phyloP scores from a whole-genome alignment of 164 flowering plant genomes.

The Aristolochia contorta region DNA sequence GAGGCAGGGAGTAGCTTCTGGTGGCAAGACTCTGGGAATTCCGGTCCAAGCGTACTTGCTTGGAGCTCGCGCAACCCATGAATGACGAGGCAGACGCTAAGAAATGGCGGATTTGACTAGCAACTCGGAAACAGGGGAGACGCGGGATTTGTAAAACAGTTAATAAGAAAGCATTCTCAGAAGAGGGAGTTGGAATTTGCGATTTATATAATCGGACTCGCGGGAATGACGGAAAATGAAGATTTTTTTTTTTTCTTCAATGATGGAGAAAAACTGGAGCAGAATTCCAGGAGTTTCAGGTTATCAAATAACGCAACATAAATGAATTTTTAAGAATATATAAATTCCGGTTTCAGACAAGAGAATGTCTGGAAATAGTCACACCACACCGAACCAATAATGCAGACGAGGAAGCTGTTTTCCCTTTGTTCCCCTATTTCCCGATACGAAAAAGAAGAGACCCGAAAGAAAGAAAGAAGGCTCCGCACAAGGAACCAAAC shows the following conservation, averaged over 20 bases:
- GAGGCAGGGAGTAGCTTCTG: constrained; percentile 46
- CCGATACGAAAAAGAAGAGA: too few relatives aligned
- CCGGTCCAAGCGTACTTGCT: constrained; percentile 38
- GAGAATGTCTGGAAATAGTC: too few relatives aligned
- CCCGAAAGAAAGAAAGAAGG: too few relatives aligned
- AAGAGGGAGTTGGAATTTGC: not conserved
- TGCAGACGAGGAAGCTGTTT: too few relatives aligned
- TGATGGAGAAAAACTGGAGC: not conserved
- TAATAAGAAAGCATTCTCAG: not conserved
- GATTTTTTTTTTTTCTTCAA: not conserved
- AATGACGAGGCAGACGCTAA: not conserved
- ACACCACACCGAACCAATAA: too few relatives aligned
- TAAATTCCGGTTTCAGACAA: too few relatives aligned
- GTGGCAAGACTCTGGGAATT: constrained; percentile 22
- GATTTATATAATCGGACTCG: not conserved
- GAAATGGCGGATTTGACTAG: not conserved
- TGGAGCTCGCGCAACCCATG: constrained; percentile 74
- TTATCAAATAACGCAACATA: not conserved
- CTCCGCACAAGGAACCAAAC: too few relatives aligned
- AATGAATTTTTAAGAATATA: too few relatives aligned
- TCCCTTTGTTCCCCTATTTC: too few relatives aligned
- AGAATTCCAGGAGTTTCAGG: not conserved
- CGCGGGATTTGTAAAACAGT: too few relatives aligned
- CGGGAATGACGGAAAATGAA: not conserved
- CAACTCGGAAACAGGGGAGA: too few relatives aligned